Evolutionary conservation across 1,284 basidiomycete genomes (phyloP).

Genomic region (Fomitopsis betulina): DNA sequence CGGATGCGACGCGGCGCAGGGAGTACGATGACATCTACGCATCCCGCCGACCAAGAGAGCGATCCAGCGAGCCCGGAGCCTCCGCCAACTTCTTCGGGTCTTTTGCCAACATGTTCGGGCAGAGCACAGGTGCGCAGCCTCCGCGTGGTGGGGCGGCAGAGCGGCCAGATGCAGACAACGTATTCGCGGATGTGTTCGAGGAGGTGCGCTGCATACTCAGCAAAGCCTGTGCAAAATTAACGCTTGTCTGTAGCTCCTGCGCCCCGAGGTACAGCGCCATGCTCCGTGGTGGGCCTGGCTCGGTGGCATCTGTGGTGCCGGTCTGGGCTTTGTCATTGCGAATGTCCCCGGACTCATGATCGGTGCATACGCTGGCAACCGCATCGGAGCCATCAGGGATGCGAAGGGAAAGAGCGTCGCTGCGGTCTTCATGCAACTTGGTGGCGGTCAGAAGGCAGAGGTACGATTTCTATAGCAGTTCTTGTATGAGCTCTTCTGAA

Average conservation of each 20-base stretch:
- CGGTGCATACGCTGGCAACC: constrained; percentile 80
- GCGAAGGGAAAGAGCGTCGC: constrained; percentile 92
- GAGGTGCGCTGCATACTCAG: constrained; percentile 47
- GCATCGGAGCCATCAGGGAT: constrained; percentile 83
- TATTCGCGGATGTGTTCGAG: constrained; percentile 89
- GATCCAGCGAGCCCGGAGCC: constrained; percentile 57
- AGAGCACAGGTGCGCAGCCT: constrained; percentile 26
- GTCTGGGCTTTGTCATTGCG: constrained; percentile 83
- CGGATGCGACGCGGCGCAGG: constrained; percentile 69
- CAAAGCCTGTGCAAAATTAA: no score
- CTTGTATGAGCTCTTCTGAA: background rate
- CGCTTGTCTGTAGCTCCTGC: constrained; percentile 46
- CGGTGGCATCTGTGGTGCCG: constrained; percentile 66
- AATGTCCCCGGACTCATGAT: constrained; percentile 82
- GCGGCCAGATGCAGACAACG: constrained; percentile 72
- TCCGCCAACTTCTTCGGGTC: constrained; percentile 76
- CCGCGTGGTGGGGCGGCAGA: constrained; percentile 31
- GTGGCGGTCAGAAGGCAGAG: constrained; percentile 82
- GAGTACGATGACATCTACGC: constrained; percentile 81
- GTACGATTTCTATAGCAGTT: constrained; percentile 33
- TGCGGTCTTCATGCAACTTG: constrained; percentile 82
- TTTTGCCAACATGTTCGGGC: constrained; percentile 66
- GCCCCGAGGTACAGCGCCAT: constrained; percentile 71
- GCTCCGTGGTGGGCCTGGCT: constrained; percentile 75
- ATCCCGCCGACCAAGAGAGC: constrained; percentile 44